Evolutionary conservation across 2,329 filamentous ascomycete genomes (phyloP).

Genomic region (Pleurostoma richardsiae): DNA sequence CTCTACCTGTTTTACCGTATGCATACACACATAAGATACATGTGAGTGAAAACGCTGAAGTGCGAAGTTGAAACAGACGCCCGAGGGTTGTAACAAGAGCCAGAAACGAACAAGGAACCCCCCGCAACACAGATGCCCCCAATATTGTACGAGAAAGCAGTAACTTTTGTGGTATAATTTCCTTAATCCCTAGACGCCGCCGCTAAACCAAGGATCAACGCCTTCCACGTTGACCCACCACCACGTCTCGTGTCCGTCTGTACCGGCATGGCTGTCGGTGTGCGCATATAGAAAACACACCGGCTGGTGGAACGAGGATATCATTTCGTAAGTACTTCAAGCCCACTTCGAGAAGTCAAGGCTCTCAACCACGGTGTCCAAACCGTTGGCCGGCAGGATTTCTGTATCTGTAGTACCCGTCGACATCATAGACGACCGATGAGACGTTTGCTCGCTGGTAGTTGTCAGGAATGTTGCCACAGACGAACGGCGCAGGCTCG

Average conservation of each 20-base stretch:
- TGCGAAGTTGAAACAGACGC: no score
- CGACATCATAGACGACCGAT: constrained; percentile 54
- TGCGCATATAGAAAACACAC: no score
- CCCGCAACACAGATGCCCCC: no score
- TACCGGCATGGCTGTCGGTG: no score
- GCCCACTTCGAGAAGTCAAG: constrained; percentile 48
- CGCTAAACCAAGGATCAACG: neutral
- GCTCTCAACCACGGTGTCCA: constrained; percentile 37
- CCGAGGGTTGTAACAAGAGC: no score
- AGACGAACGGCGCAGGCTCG: constrained; percentile 55
- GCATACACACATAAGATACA: no score
- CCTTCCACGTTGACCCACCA: no score
- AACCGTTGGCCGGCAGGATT: constrained; percentile 23
- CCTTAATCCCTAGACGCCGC: neutral
- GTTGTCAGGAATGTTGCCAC: constrained; percentile 61
- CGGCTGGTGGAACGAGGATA: no score
- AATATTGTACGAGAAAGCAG: constrained; percentile 10
- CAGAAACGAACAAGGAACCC: no score
- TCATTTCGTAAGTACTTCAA: constrained; percentile 11
- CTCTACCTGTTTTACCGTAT: no score
- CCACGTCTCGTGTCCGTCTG: no score
- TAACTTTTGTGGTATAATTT: constrained; percentile 32
- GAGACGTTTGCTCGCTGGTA: constrained; percentile 50
- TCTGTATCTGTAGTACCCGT: constrained; percentile 51
- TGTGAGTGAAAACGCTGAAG: no score